A percentile compares a stretch with the other conserved stretches of the same genome.
Conservation (phyloP, 192 early-diverging fungal genomes). For the Coemansia sp. region DNA sequence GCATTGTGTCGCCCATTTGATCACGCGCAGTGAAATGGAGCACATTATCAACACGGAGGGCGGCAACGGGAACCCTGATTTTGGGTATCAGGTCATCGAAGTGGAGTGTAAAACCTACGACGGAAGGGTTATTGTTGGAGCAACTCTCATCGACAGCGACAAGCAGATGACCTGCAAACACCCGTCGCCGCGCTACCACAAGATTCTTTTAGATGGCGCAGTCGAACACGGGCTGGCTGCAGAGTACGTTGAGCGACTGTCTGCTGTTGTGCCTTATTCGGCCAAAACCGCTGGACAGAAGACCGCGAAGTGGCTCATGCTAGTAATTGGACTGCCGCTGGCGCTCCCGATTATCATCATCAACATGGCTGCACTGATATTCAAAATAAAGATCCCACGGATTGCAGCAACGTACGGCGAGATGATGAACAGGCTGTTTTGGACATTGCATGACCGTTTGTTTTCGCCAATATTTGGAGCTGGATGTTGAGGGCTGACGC, state of each 20-base stretch:
- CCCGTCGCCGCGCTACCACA: slow-evolving; percentile 45
- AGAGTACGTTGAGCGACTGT: slow-evolving; percentile 40
- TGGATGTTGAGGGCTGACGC: slow-evolving; percentile 18
- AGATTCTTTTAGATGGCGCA: slow-evolving; percentile 45
- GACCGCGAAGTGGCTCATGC: slow-evolving; percentile 26
- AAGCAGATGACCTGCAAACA: slow-evolving; percentile 12
- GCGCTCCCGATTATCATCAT: slow-evolving; percentile 17
- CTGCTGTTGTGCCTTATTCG: slow-evolving; percentile 24
- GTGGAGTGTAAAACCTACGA: slow-evolving; percentile 38
- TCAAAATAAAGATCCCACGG: slow-evolving; percentile 35
- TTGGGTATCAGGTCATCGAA: slow-evolving; percentile 44
- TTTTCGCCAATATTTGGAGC: slow-evolving; percentile 41
- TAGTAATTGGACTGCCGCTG: slow-evolving; percentile 22
- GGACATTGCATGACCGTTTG: slow-evolving; percentile 36
- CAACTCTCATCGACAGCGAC: slow-evolving; percentile 28
- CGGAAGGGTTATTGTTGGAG: slow-evolving; percentile 19
- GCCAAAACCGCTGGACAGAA: slow-evolving; percentile 31
- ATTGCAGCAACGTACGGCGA: slow-evolving; percentile 23
- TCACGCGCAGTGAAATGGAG: slow-evolving; percentile 38
- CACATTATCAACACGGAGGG: slow-evolving; percentile 54
- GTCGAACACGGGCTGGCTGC: slow-evolving; percentile 32
- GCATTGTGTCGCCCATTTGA: slow-evolving; percentile 47
- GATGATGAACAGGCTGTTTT: slow-evolving; percentile 14
- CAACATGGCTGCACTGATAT: slow-evolving; percentile 14
- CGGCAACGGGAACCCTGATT: slow-evolving; percentile 46